Percentiles rank a stretch among this genome's conserved stretches.
Evolutionary conservation across 2,329 filamentous ascomycete species (phyloP).

Genomic region (Epichloe glyceriae): DNA sequence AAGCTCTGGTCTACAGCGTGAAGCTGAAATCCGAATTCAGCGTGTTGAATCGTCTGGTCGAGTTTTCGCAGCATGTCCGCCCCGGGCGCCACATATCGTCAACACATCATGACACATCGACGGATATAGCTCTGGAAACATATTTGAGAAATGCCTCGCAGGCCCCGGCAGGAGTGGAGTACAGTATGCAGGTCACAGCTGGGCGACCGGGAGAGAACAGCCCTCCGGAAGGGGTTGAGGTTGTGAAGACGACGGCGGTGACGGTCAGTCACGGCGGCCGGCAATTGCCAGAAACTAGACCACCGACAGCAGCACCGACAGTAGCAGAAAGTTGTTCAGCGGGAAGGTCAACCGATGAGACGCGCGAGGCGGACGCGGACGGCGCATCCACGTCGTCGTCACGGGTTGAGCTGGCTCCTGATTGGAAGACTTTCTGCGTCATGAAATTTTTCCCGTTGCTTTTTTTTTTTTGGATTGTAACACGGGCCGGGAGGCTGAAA

Average conservation of each 20-base stretch:
- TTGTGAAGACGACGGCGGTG: slow-evolving; percentile 4
- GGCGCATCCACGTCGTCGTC: slow-evolving; percentile 1
- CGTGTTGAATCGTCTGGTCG: slow-evolving; percentile 22
- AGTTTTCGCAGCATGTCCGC: slow-evolving; percentile 17
- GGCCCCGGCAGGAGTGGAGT: neutral
- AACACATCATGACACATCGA: neutral
- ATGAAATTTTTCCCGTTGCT: too few species aligned
- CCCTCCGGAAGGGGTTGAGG: neutral
- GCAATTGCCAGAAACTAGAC: neutral
- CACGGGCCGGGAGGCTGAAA: too few species aligned
- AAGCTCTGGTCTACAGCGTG: slow-evolving; percentile 21
- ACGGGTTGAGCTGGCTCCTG: neutral
- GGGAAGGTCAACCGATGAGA: neutral
- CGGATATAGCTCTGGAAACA: slow-evolving; percentile 2
- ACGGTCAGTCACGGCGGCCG: neutral
- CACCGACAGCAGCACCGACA: neutral
- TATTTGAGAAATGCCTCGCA: neutral
- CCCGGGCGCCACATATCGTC: neutral
- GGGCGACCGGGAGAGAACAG: neutral
- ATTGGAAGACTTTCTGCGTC: neutral
- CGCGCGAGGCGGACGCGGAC: neutral
- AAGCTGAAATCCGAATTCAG: slow-evolving; percentile 26
- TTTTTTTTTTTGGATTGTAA: too few species aligned
- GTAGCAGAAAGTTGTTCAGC: neutral
- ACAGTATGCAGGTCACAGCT: slow-evolving; percentile 1